A percentile compares a stretch with the other conserved stretches of the same genome.
Conservation (phyloP, 2,329 filamentous ascomycete species). For the Fonsecaea erecta region DNA sequence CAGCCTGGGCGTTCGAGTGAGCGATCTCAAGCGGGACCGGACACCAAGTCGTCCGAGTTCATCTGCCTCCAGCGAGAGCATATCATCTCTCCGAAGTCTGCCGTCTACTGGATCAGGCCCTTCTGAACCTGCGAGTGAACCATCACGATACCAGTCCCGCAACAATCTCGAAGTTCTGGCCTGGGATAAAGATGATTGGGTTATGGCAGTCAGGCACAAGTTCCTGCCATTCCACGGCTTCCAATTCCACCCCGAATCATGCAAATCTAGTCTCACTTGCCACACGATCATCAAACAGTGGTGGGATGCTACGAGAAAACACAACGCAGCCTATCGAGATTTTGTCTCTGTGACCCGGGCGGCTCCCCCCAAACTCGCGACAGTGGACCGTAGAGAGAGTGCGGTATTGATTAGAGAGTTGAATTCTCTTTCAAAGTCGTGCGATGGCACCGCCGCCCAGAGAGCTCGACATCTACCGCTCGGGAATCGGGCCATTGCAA, state of each 20-base stretch:
- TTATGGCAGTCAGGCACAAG: constrained; percentile 77
- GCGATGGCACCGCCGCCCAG: not conserved
- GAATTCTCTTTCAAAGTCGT: constrained; percentile 4
- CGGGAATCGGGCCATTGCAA: constrained; percentile 37
- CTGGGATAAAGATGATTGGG: constrained; percentile 62
- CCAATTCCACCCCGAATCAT: constrained; percentile 91
- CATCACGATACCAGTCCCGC: constrained; percentile 39
- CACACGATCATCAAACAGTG: constrained; percentile 72
- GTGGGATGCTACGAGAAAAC: constrained; percentile 69
- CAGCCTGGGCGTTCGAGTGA: constrained; percentile 33
- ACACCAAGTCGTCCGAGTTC: constrained; percentile 27
- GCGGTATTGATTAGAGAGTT: not conserved
- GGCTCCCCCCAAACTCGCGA: not conserved
- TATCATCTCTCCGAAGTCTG: constrained; percentile 25
- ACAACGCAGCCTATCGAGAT: constrained; percentile 54
- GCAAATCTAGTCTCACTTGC: constrained; percentile 70
- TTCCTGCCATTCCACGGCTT: constrained; percentile 79
- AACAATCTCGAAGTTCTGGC: constrained; percentile 60
- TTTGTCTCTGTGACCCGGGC: not conserved
- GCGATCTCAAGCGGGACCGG: constrained; percentile 9
- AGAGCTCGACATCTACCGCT: not conserved
- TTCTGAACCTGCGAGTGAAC: constrained; percentile 39
- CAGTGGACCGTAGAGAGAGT: not conserved
- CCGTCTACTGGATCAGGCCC: constrained; percentile 17
- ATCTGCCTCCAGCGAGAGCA: constrained; percentile 26